Conservation (phyloP, 495 filamentous ascomycete genomes). For the Hypomontagnella monticulosa region DNA sequence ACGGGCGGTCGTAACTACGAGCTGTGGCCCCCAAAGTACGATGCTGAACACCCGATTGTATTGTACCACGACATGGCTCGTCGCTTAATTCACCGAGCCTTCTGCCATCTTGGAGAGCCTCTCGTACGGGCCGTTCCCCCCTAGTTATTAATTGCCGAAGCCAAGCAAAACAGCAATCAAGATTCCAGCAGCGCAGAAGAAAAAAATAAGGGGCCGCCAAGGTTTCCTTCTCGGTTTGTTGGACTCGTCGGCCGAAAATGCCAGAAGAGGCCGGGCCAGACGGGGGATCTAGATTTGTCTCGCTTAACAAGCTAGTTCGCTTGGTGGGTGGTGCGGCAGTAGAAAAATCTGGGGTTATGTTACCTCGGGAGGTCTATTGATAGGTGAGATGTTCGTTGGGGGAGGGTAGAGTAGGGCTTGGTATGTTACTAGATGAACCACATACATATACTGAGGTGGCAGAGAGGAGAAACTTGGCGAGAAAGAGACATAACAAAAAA, state of each 20-base stretch:
- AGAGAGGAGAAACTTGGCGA: not conserved
- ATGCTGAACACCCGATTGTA: not conserved
- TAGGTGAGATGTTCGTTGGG: not conserved
- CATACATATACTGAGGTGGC: not conserved
- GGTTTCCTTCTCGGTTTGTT: slow-evolving; percentile 14
- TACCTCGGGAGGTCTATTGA: slow-evolving; percentile 15
- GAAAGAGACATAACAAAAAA: not conserved
- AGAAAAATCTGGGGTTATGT: slow-evolving; percentile 32
- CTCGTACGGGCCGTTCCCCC: slow-evolving; percentile 25
- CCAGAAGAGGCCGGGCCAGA: slow-evolving; percentile 20
- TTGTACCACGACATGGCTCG: slow-evolving; percentile 9
- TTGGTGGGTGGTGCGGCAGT: slow-evolving; percentile 22
- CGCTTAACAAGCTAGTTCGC: slow-evolving; percentile 11
- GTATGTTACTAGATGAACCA: slow-evolving; percentile 2
- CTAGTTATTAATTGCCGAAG: slow-evolving; percentile 35
- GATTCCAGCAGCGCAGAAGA: slow-evolving; percentile 15
- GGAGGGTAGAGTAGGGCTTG: slow-evolving; percentile 5
- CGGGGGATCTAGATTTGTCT: slow-evolving; percentile 31
- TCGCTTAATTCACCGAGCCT: slow-evolving; percentile 17
- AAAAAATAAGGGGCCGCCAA: slow-evolving; percentile 19
- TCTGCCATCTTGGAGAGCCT: slow-evolving; percentile 9
- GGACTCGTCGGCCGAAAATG: slow-evolving; percentile 24
- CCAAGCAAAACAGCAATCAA: slow-evolving; percentile 25
- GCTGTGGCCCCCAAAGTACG: not conserved
- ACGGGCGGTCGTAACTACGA: slow-evolving; percentile 1